These are phyloP conservation scores for Solanum piurae DNA, from an alignment of 257 asterid genomes.

Conservation along the genomic window DNA sequence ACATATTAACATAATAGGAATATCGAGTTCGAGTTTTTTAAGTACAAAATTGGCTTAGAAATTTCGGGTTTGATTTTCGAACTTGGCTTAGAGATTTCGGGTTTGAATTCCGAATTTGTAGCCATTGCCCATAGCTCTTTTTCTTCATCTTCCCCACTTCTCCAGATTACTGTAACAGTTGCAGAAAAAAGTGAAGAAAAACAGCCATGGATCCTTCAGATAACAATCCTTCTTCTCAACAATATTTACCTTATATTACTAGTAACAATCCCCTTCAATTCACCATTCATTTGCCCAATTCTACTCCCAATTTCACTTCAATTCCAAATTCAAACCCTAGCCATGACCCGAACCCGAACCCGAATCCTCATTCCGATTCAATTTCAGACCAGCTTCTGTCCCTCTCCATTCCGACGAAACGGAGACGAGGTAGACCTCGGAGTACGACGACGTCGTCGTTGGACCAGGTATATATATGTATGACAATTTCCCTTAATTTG, in stretches of 20 bases:
- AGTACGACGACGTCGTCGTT: slow-evolving; percentile 21
- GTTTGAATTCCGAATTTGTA: background rate
- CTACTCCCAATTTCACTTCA: slow-evolving; percentile 3
- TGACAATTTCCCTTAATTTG: slow-evolving; percentile 6
- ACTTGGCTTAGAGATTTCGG: too few relatives aligned
- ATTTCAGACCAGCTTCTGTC: slow-evolving; percentile 19
- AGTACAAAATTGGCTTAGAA: background rate
- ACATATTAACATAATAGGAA: background rate
- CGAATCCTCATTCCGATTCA: slow-evolving; percentile 4
- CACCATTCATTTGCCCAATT: slow-evolving; percentile 29
- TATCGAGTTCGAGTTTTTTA: background rate
- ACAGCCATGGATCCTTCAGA: slow-evolving; percentile 29
- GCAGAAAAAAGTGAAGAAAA: background rate
- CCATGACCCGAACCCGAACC: slow-evolving; percentile 3
- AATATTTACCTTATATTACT: slow-evolving; percentile 18
- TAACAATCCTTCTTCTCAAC: background rate
- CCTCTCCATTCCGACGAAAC: slow-evolving; percentile 50
- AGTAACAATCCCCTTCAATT: slow-evolving; percentile 45
- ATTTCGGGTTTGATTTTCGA: too few relatives aligned
- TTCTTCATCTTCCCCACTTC: background rate
- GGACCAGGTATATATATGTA: slow-evolving; percentile 30
- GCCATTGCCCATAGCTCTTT: background rate
- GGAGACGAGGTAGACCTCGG: slow-evolving; percentile 71
- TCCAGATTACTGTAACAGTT: background rate
- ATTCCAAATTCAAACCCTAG: slow-evolving; percentile 16